Evolutionary conservation across 768 basidiomycete species (phyloP), one percentile per base, ranked within the genome.

Genomic region (Lactifluus echinatus): DNA sequence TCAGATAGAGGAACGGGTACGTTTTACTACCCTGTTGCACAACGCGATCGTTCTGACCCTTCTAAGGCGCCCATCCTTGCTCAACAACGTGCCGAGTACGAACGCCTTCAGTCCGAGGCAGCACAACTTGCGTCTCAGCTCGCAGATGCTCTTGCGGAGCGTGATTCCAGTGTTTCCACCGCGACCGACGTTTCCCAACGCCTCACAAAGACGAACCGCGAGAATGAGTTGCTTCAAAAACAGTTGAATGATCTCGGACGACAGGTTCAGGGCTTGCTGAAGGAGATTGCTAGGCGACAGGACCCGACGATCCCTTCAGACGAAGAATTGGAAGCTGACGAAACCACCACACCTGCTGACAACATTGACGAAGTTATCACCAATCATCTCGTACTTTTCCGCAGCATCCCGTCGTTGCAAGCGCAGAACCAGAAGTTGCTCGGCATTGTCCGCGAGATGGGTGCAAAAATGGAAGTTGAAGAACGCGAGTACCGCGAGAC

Each of bases 391-490:
- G 88, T 97, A 24, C 78, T 89, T 33, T 98, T 93, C 82, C 78
- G 78, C 43, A 87, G 84, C 0, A 79, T 97, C 51, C 77, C 80
- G 14, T 75, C 79, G 12, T 73, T 99, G n/a, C 93, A 97, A 66
- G 80, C 84, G 40, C 93, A 95, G 72, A 98, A 98, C 68, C 87
- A 90, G 74, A 88, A 87, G 64, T 73, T 97, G 23, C 75, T 98
- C 46, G 84, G 80, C 69, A 83, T 95, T 62, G 84, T 87, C 12
- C 78, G 94, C 17, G 87, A 89, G 54, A 76, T 98, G 37, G 92
- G 88, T 5, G 72, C 77, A 36, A 86, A 88, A 74, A 80, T 97
- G 78, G 96, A 98, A 71, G 75, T 75, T 5, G 87, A 89, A 64
- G 92, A 95, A 70, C 78, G 76, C 61, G 88, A 90, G 24, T 86